Base-by-base conservation (phyloP, 192 early-diverging fungal species). In the Entomortierella chlamydospora region DNA sequence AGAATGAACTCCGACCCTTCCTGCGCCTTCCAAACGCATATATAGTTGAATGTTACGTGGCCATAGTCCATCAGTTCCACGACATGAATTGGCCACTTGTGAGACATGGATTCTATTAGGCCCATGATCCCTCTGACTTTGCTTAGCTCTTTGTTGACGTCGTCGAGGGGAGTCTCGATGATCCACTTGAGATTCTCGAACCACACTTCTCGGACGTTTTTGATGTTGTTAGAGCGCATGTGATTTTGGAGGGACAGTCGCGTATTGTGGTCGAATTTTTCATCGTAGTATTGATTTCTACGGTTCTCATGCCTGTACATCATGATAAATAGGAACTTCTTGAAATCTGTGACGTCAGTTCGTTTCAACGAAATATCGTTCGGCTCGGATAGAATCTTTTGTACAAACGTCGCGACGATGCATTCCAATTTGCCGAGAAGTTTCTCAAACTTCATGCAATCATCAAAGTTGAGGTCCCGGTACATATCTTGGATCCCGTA, bases 1-100 rank as follows among this genome's bases (percentile, higher is more conserved):
- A 72, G 56, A 42, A 82, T 82, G 47, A 82, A 82, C 67, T 82
- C 71, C 25, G 70, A 62, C 20, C 71, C 71, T 59, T 81, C 79
- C n/a, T 56, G 57, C 2, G 79, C 79, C 61, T 81, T 43, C 80
- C 80, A 82, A 45, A 82, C 64, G 62, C 71, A 72, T 20, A 82
- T 50, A 50, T 65, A 70, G n/a, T 49, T 57, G 2, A 6, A 39
- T 0, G 61, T 30, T 50, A 64, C 18, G 49, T 28, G 12, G 2
- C 34, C 23, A 62, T 56, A 67, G 6, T 67, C 72, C 29, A 62
- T 0, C 2, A 74, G 49, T 29, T 74, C 72, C n/a, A 29, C 0
- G 22, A 54, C 22, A 37, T 74, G 64, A 23, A 73, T 73, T 17
- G 63, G 64, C 25, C 72, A 62, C 28, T 29, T 37, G 25, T 72